Conservation (phyloP, 2,329 filamentous ascomycete genomes). For the Lachnellula subtilissima region DNA sequence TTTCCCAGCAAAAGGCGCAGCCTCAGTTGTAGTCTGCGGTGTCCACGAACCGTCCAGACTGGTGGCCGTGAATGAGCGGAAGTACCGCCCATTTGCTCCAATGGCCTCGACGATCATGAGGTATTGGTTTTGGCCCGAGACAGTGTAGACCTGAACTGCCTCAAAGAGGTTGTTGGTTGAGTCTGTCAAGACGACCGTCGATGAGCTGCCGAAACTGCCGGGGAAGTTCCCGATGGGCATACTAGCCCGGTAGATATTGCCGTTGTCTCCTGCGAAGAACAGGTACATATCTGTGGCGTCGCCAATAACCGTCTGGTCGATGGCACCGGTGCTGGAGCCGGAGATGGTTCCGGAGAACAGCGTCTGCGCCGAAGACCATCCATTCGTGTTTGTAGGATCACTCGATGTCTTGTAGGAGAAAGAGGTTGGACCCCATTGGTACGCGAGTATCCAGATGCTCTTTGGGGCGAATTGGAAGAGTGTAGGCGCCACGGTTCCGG, state of each 20-base stretch:
- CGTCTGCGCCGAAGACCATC: constrained; percentile 49
- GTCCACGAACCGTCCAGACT: constrained; percentile 55
- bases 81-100: constrained; percentile 54
- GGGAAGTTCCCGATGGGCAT: constrained; percentile 62
- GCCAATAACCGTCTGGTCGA: constrained; percentile 61
- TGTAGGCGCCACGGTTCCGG: constrained; percentile 51
- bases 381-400: constrained; percentile 52
- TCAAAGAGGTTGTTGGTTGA: constrained; percentile 56
- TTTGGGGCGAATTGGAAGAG: constrained; percentile 61
- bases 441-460: constrained; percentile 58
- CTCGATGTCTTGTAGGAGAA: constrained; percentile 58
- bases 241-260: constrained; percentile 58
- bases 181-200: constrained; percentile 48
- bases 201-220: constrained; percentile 49
- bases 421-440: constrained; percentile 56
- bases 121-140: constrained; percentile 50
- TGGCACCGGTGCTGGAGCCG: constrained; percentile 47
- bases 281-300: constrained; percentile 59
- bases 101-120: constrained; percentile 65
- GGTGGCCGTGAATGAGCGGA: constrained; percentile 61
- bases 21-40: constrained; percentile 49
- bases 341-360: constrained; percentile 54
- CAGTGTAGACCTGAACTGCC: constrained; percentile 60
- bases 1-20: constrained; percentile 60
- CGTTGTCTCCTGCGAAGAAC: constrained; percentile 65